A percentile compares a stretch with the other conserved stretches of the same genome.
phyloP scores from a whole-genome alignment of 164 flowering plant genomes.

The Platanus orientalis region DNA sequence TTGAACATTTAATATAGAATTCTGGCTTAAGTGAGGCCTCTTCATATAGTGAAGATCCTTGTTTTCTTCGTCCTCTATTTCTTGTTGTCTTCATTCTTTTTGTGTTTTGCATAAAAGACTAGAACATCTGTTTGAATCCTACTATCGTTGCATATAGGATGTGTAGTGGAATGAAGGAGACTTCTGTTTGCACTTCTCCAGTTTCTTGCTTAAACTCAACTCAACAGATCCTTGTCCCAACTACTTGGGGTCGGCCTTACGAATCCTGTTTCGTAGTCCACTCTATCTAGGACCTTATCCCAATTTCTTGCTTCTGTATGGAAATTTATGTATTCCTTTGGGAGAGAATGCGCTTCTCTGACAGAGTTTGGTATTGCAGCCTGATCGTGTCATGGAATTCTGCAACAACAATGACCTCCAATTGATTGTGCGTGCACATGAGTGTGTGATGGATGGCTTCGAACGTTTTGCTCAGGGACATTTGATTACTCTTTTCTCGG shows the following conservation, averaged over 20 bases:
- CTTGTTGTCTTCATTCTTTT: background rate
- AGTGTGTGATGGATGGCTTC: slow-evolving; percentile 99
- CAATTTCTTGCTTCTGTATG: background rate
- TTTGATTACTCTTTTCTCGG: slow-evolving; percentile 94
- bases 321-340: background rate
- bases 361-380: slow-evolving; percentile 48
- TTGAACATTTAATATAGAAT: background rate
- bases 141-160: no score
- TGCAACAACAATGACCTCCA: slow-evolving; percentile 99
- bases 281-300: background rate
- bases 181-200: no score
- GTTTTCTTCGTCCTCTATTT: background rate
- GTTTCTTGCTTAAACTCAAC: no score
- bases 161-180: no score
- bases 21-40: background rate
- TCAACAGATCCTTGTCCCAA: no score
- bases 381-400: slow-evolving; percentile 99
- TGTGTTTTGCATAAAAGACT: background rate
- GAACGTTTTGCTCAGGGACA: slow-evolving; percentile 99
- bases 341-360: background rate
- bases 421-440: slow-evolving; percentile 97
- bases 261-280: no score
- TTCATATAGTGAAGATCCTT: background rate
- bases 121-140: no score
- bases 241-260: no score